Conservation (phyloP, 1,284 basidiomycete genomes). For the Malassezia pachydermatis region DNA sequence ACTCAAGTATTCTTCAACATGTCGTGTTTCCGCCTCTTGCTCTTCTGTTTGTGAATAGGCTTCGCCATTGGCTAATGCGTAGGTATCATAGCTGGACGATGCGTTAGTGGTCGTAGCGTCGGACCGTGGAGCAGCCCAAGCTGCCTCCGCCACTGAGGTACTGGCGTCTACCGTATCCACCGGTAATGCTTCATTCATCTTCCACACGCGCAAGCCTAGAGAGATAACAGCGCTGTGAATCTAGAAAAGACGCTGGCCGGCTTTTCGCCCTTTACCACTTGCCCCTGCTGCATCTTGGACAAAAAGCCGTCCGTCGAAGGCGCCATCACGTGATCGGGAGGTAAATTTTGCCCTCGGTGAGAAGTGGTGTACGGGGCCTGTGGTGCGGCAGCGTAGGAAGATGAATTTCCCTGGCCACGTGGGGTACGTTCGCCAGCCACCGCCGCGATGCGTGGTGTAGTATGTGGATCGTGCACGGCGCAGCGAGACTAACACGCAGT, state of each 20-base stretch:
- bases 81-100: no score
- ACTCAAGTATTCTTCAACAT: slow-evolving; percentile 14
- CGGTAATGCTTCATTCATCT: background rate
- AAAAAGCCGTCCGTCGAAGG: no score
- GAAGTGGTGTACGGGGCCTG: no score
- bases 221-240: no score
- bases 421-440: background rate
- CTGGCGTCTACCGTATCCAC: background rate
- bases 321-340: slow-evolving; percentile 20
- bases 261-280: no score
- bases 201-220: no score
- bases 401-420: background rate
- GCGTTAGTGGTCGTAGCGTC: no score
- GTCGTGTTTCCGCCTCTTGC: slow-evolving; percentile 13
- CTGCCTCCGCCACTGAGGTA: background rate
- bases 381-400: no score
- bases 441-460: slow-evolving; percentile 14
- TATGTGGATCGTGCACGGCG: slow-evolving; percentile 3
- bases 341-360: no score
- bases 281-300: no score
- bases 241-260: no score
- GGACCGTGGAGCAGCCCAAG: no score
- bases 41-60: slow-evolving; percentile 10
- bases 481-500: slow-evolving; percentile 6
- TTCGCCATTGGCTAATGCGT: background rate